Conservation (phyloP, 495 filamentous ascomycete species). For the Penicillium soppii region DNA sequence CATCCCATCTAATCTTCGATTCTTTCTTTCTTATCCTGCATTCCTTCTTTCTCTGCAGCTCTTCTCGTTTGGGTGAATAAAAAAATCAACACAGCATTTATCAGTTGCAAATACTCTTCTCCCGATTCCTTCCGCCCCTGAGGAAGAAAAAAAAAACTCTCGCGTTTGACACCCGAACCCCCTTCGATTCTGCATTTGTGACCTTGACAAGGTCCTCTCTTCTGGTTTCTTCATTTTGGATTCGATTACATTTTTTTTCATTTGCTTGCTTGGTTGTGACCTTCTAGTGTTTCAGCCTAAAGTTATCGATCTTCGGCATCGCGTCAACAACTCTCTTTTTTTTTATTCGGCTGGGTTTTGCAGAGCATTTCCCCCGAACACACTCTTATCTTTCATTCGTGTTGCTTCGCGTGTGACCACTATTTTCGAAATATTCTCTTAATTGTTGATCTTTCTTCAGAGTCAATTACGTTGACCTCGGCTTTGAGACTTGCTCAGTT, state of each 20-base stretch:
- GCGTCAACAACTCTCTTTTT: constrained; percentile 20
- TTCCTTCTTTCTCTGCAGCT: constrained; percentile 37
- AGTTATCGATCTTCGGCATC: constrained; percentile 12
- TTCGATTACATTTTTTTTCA: constrained; percentile 4
- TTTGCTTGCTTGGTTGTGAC: constrained; percentile 9
- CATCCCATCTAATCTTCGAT: constrained; percentile 29
- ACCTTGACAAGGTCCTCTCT: constrained; percentile 1
- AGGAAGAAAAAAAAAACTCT: constrained; percentile 17
- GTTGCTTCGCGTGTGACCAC: constrained; percentile 8
- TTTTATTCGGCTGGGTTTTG: constrained; percentile 37
- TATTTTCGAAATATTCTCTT: constrained; percentile 17
- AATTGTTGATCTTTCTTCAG: constrained; percentile 13
- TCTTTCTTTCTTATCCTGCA: constrained; percentile 32
- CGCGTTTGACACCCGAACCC: constrained; percentile 24
- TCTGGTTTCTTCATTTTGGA: not conserved
- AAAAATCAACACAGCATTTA: constrained; percentile 24
- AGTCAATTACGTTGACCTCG: constrained; percentile 1
- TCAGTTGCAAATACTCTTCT: constrained; percentile 24
- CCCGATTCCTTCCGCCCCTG: constrained; percentile 31
- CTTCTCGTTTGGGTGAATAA: constrained; percentile 20
- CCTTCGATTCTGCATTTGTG: constrained; percentile 11
- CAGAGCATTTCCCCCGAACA: constrained; percentile 42
- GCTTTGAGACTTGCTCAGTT: constrained; percentile 1
- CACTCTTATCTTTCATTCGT: constrained; percentile 21
- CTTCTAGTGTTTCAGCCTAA: constrained; percentile 18